Evolutionary conservation across 768 basidiomycete species (phyloP).

Genomic region (Cantharellus anzutake): DNA sequence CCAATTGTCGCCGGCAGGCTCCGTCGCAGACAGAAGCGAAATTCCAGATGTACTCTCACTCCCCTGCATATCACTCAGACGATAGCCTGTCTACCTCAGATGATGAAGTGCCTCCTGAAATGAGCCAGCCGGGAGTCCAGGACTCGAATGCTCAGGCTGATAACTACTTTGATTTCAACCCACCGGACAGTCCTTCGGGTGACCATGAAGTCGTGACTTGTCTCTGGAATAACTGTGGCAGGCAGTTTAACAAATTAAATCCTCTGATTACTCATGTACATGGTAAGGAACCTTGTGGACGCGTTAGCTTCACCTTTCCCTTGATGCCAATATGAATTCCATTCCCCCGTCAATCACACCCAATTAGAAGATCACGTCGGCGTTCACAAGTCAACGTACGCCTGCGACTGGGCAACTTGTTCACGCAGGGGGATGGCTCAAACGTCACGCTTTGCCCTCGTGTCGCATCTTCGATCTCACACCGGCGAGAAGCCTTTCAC

Average conservation of each 20-base stretch:
- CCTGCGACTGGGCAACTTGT: conserved; percentile 81
- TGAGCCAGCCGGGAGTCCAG: not conserved
- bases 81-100: not conserved
- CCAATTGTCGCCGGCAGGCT: too few species aligned
- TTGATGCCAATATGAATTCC: not conserved
- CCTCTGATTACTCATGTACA: not conserved
- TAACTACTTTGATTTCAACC: not conserved
- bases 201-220: not conserved
- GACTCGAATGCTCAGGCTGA: not conserved
- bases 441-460: conserved; percentile 74
- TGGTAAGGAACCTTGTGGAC: not conserved
- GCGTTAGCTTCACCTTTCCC: not conserved
- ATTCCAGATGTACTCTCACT: not conserved
- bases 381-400: conserved; percentile 65
- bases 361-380: conserved; percentile 50
- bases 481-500: conserved; percentile 90
- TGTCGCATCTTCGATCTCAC: conserved; percentile 80
- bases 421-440: conserved; percentile 62
- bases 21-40: too few species aligned
- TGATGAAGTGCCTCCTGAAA: not conserved
- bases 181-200: not conserved
- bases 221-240: not conserved
- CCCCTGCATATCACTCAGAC: not conserved
- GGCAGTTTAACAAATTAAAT: not conserved
- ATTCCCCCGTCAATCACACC: not conserved